Base-by-base conservation (phyloP, 176 grass and related monocot species). In the Lolium multiflorum region DNA sequence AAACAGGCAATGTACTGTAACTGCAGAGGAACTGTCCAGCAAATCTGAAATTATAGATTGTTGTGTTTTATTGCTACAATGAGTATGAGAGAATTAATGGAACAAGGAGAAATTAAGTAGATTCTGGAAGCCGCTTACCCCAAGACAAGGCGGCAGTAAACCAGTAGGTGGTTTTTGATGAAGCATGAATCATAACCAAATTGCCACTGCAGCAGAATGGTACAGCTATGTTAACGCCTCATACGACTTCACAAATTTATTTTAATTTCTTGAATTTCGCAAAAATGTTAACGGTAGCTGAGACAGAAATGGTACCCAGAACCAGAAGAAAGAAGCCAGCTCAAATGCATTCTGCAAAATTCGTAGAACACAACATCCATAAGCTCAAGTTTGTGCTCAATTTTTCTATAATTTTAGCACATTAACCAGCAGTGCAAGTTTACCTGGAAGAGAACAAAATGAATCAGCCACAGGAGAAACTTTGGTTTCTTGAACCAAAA, bases 401-500 rank as follows among this genome's bases (percentile, higher is more conserved):
- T 25, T 14, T 65, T 73, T 74, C 41, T 20, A 20, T 11, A 0
- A 1, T 91, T 73, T 39, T 21, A 86, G 63, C 78, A 76, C 15
- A 84, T 80, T 62, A 72, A 71, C 10, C 58, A 83, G 67, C 1
- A 61, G 60, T 49, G 55, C 48, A 75, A 3, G 77, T 56, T 24
- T 84, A 99, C 97, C 87, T 99, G 92, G 78, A 99, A 96, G 78
- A 99, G 94, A 83, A 96, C 89, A 78, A 99, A 99, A 85, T 99
- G 97, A 69, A 99, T 99, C 66, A 99, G 61, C 81, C 92, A 89
- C 78, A 99, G 63, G 69, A 99, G 81, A 73, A 99, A 89, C 59
- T 96, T 92, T 72, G 94, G 94, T 85, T 99, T 99, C 89, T 99
- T 99, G 74, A 99, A 96, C 97, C 97, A 99, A 81, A 99, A 99